Percentiles rank a stretch among this genome's conserved stretches.
Conservation (phyloP, 306 rosid species). For the Lathyrus tuberosus region DNA sequence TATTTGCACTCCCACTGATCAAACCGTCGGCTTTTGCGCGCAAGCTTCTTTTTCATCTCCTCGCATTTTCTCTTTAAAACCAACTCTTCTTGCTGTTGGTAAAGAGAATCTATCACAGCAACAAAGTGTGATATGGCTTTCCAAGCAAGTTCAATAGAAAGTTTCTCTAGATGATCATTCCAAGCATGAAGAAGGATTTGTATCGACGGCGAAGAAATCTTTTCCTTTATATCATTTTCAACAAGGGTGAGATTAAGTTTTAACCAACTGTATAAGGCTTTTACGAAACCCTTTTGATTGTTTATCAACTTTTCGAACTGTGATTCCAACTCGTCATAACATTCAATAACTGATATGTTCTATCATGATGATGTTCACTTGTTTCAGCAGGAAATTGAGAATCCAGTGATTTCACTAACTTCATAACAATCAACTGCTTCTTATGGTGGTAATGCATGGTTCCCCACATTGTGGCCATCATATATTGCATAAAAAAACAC, state of each 20-base stretch:
- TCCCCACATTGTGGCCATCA: slow-evolving; percentile 25
- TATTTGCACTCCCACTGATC: slow-evolving; percentile 73
- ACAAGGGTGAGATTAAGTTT: slow-evolving; percentile 31
- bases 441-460: slow-evolving; percentile 48
- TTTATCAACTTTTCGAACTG: slow-evolving; percentile 62
- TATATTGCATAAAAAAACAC: background rate
- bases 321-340: slow-evolving; percentile 72
- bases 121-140: slow-evolving; percentile 64
- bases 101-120: slow-evolving; percentile 60
- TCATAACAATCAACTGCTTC: slow-evolving; percentile 48
- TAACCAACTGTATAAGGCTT: slow-evolving; percentile 70
- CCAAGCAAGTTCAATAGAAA: slow-evolving; percentile 68
- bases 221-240: slow-evolving; percentile 4
- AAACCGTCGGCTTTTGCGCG: slow-evolving; percentile 63
- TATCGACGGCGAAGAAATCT: slow-evolving; percentile 42
- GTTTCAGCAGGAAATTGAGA: slow-evolving; percentile 80
- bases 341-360: slow-evolving; percentile 61
- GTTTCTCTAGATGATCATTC: slow-evolving; percentile 74
- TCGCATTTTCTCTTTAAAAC: slow-evolving; percentile 67
- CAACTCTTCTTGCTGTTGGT: slow-evolving; percentile 64
- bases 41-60: slow-evolving; percentile 65
- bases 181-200: slow-evolving; percentile 64
- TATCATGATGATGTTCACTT: slow-evolving; percentile 79
- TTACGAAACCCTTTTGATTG: slow-evolving; percentile 74
- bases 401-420: slow-evolving; percentile 51